These are phyloP conservation scores for Pyricularia sp. DNA, from an alignment of 2,329 filamentous ascomycete species.

Conservation along the genomic window DNA sequence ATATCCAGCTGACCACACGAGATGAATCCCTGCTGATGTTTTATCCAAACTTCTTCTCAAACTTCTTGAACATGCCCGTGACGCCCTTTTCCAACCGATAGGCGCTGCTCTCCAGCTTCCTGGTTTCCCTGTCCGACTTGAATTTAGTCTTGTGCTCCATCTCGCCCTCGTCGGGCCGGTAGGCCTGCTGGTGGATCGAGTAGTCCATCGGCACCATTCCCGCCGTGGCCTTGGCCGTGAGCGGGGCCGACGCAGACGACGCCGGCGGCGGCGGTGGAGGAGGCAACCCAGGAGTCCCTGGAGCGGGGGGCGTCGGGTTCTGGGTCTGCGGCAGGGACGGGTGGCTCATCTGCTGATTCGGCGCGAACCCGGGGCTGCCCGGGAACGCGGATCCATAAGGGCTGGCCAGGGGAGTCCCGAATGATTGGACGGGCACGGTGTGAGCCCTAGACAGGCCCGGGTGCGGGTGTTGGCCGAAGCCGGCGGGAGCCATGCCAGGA, in stretches of 20 bases:
- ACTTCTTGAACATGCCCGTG: conserved; percentile 63
- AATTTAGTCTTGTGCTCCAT: conserved; percentile 29
- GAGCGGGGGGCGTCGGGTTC: conserved; percentile 21
- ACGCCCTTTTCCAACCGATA: conserved; percentile 61
- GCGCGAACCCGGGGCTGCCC: conserved; percentile 32
- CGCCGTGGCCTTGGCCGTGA: conserved; percentile 7
- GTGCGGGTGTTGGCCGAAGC: conserved; percentile 23
- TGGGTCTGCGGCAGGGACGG: conserved; percentile 18
- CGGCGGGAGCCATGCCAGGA: conserved; percentile 31
- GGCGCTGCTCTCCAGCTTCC: conserved; percentile 54
- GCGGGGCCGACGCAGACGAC: conserved; percentile 13
- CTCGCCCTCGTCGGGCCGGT: conserved; percentile 58
- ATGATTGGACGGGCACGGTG: conserved; percentile 37
- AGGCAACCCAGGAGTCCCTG: conserved; percentile 24
- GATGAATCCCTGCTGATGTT: conserved; percentile 6
- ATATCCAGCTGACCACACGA: background rate
- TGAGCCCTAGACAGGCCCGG: conserved; percentile 36
- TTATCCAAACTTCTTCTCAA: conserved; percentile 64
- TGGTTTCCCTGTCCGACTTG: conserved; percentile 29
- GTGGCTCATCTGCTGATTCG: conserved; percentile 13
- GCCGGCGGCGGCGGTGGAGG: conserved; percentile 34
- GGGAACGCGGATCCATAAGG: conserved; percentile 37
- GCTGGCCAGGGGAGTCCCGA: conserved; percentile 28
- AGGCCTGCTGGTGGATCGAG: conserved; percentile 57
- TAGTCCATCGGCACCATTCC: conserved; percentile 33